These are phyloP conservation scores for Colletotrichum brevisporum DNA, from an alignment of 2,329 filamentous ascomycete species.

Conservation along the genomic window DNA sequence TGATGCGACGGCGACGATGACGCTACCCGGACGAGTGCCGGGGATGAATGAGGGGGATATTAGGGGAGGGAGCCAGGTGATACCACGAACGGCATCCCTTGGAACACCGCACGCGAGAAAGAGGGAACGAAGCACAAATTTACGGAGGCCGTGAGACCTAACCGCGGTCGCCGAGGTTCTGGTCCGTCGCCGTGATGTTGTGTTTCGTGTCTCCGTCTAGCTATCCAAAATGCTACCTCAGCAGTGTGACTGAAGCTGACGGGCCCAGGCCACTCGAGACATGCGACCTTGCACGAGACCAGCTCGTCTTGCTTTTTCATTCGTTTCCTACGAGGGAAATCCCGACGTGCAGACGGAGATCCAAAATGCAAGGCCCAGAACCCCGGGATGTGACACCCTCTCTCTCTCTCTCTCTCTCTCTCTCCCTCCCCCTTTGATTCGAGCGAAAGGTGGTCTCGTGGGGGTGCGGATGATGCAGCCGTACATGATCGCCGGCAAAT, in stretches of 20 bases:
- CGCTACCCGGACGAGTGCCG: not conserved
- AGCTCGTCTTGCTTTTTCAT: slow-evolving; percentile 4
- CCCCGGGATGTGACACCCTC: slow-evolving; percentile 29
- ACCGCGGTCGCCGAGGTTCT: slow-evolving; percentile 14
- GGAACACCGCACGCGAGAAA: too few relatives aligned
- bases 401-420: too few relatives aligned
- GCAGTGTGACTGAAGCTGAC: slow-evolving; percentile 8
- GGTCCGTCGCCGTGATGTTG: not conserved
- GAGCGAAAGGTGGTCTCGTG: slow-evolving; percentile 8
- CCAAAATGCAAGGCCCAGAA: slow-evolving; percentile 17
- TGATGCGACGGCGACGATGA: not conserved
- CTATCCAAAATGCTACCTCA: not conserved
- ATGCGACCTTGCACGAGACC: not conserved
- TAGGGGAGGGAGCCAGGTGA: slow-evolving; percentile 4
- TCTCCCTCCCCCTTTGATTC: not conserved
- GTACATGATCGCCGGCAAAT: not conserved
- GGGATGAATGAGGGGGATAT: not conserved
- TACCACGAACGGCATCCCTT: not conserved
- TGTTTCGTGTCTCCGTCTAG: not conserved
- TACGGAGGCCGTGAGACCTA: slow-evolving; percentile 8
- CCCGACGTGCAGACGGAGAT: slow-evolving; percentile 21
- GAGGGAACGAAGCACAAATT: not conserved
- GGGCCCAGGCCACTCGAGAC: slow-evolving; percentile 11
- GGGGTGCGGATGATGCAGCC: not conserved
- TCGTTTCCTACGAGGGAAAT: not conserved